Evolutionary conservation across 228 moss, liverwort and hornwort species (phyloP).

Genomic region (Sphagnum magellanicum): DNA sequence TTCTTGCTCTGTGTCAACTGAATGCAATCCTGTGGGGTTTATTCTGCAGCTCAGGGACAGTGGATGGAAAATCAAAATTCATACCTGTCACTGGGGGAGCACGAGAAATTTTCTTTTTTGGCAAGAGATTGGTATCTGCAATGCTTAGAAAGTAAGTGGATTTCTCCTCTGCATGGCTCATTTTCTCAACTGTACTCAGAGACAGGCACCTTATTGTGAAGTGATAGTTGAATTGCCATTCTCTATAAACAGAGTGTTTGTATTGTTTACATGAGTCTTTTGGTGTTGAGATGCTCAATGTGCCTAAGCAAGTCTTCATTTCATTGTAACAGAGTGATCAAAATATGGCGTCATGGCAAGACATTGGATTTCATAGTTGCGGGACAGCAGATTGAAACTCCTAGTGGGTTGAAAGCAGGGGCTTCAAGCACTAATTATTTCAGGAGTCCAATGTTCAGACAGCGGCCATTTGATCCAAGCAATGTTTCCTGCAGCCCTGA

Average conservation of each 20-base stretch:
- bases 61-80: constrained; percentile 4
- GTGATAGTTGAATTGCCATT: too few relatives aligned
- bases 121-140: not conserved
- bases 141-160: constrained; percentile 11
- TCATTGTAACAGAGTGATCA: too few relatives aligned
- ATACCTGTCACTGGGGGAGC: constrained; percentile 12
- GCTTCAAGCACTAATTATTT: constrained; percentile 12
- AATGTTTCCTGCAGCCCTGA: constrained; percentile 32
- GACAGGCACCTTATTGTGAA: too few relatives aligned
- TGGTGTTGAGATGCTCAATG: too few relatives aligned
- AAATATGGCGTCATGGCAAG: constrained; percentile 12
- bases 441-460: constrained; percentile 18
- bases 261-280: too few relatives aligned
- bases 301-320: too few relatives aligned
- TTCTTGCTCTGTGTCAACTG: not conserved
- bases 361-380: constrained; percentile 15
- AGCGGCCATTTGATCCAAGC: constrained; percentile 7
- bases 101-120: constrained; percentile 5
- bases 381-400: constrained; percentile 23
- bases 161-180: too few relatives aligned
- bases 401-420: constrained; percentile 48
- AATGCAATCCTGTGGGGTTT: not conserved
- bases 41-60: constrained; percentile 9
- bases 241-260: too few relatives aligned
- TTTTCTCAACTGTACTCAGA: too few relatives aligned